Percentiles rank a stretch among this genome's conserved stretches.
These are phyloP conservation scores for Daldinia concentrica DNA, from an alignment of 495 filamentous ascomycete genomes.

Conservation along the genomic window DNA sequence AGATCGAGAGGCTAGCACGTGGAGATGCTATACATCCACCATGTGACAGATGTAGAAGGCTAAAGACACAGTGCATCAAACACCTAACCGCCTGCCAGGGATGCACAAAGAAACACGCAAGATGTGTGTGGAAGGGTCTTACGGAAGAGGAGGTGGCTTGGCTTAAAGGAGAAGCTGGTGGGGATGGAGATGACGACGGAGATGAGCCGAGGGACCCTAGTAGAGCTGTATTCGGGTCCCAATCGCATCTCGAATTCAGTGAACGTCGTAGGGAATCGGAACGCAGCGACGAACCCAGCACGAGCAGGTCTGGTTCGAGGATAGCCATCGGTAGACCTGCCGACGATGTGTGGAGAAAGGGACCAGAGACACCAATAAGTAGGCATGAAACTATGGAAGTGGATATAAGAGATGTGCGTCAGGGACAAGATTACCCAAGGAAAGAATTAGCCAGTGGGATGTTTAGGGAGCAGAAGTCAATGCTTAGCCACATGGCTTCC, in stretches of 20 bases:
- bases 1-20: slow-evolving; percentile 77
- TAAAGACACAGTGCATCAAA: slow-evolving; percentile 84
- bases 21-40: slow-evolving; percentile 79
- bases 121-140: slow-evolving; percentile 82
- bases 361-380: slow-evolving; percentile 27
- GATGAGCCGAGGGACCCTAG: slow-evolving; percentile 40
- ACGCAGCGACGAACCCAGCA: slow-evolving; percentile 29
- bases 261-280: slow-evolving; percentile 36
- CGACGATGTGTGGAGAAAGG: slow-evolving; percentile 47
- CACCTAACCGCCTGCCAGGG: slow-evolving; percentile 85
- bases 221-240: slow-evolving; percentile 34
- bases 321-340: slow-evolving; percentile 40
- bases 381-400: slow-evolving; percentile 44
- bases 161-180: slow-evolving; percentile 42
- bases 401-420: slow-evolving; percentile 34
- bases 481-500: slow-evolving; percentile 46
- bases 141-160: slow-evolving; percentile 70
- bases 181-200: slow-evolving; percentile 40
- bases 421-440: slow-evolving; percentile 35
- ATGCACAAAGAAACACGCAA: slow-evolving; percentile 88
- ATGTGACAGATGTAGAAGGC: slow-evolving; percentile 82
- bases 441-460: slow-evolving; percentile 31
- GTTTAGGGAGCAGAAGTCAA: slow-evolving; percentile 34
- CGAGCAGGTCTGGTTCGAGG: slow-evolving; percentile 35
- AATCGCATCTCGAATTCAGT: slow-evolving; percentile 30